Percentiles rank a stretch among this genome's conserved stretches.
phyloP scores from a whole-genome alignment of 2,329 filamentous ascomycete genomes.

The Phaeosphaeriaceae sp. region DNA sequence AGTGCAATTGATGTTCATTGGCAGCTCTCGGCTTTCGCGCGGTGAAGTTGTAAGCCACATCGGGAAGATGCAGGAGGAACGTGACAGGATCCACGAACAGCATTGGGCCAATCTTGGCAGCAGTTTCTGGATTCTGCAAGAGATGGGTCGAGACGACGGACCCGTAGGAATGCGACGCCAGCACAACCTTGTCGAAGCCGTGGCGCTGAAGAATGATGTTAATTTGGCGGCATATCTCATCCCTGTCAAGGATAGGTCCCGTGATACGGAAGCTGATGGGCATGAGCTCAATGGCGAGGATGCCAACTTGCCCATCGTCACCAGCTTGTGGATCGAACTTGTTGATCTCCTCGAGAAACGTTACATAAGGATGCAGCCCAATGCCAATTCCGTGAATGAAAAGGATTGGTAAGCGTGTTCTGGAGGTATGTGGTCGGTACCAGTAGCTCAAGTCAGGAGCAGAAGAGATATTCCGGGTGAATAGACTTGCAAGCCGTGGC shows the following conservation, averaged over 20 bases:
- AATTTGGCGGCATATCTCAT: conserved; percentile 65
- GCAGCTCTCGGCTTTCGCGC: conserved; percentile 50
- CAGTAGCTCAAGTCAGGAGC: conserved; percentile 67
- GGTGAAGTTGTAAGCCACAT: conserved; percentile 74
- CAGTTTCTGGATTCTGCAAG: conserved; percentile 58
- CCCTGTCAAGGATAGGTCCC: conserved; percentile 56
- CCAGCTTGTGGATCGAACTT: conserved; percentile 30
- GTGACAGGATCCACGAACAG: conserved; percentile 69
- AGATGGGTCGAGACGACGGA: conserved; percentile 69
- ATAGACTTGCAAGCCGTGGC: conserved; percentile 60
- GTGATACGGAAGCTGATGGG: conserved; percentile 70
- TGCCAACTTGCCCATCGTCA: conserved; percentile 60
- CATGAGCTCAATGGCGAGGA: conserved; percentile 71
- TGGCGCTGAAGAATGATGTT: conserved; percentile 64
- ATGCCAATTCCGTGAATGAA: conserved; percentile 77
- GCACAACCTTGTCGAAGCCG: conserved; percentile 64
- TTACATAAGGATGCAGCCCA: conserved; percentile 68
- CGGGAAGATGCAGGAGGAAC: conserved; percentile 71
- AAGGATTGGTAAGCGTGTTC: conserved; percentile 64
- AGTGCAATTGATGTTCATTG: conserved; percentile 75
- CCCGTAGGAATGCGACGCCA: conserved; percentile 69
- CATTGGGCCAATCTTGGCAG: conserved; percentile 56
- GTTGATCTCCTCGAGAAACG: conserved; percentile 63
- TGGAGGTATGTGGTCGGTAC: conserved; percentile 68
- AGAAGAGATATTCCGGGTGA: conserved; percentile 57